Conservation (phyloP, 148 eudicot genomes). For the Arctostaphylos glauca region DNA sequence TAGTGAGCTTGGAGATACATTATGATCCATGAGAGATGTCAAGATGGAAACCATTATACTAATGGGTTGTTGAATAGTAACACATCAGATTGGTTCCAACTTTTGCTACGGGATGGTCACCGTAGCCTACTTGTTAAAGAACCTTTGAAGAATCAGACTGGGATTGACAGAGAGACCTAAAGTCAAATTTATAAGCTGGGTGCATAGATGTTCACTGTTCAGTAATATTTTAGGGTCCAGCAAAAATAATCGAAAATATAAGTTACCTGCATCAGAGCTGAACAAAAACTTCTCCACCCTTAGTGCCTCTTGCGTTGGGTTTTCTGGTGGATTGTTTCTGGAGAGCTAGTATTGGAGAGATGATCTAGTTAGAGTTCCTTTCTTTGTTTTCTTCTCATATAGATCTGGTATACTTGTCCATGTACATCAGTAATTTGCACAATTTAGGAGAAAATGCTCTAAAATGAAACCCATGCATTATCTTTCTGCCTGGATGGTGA, state of each 20-base stretch:
- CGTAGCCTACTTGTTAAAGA: not conserved
- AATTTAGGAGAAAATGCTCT: not conserved
- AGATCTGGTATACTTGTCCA: not conserved
- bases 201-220: too few relatives aligned
- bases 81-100: not conserved
- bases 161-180: too few relatives aligned
- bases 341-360: not conserved
- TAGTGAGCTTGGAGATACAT: not conserved
- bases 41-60: slow-evolving; percentile 1
- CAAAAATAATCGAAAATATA: too few relatives aligned
- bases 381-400: not conserved
- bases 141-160: not conserved
- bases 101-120: not conserved
- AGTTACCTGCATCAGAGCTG: too few relatives aligned
- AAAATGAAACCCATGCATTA: not conserved
- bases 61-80: not conserved
- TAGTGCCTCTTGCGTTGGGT: too few relatives aligned
- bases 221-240: too few relatives aligned
- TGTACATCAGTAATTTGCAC: not conserved
- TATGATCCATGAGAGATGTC: not conserved
- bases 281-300: too few relatives aligned
- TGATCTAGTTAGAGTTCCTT: not conserved
- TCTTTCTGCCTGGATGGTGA: not conserved
- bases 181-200: too few relatives aligned
- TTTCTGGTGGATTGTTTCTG: too few relatives aligned